phyloP scores from a whole-genome alignment of 352 stramenopile species.

The Blastocystis sp. region DNA sequence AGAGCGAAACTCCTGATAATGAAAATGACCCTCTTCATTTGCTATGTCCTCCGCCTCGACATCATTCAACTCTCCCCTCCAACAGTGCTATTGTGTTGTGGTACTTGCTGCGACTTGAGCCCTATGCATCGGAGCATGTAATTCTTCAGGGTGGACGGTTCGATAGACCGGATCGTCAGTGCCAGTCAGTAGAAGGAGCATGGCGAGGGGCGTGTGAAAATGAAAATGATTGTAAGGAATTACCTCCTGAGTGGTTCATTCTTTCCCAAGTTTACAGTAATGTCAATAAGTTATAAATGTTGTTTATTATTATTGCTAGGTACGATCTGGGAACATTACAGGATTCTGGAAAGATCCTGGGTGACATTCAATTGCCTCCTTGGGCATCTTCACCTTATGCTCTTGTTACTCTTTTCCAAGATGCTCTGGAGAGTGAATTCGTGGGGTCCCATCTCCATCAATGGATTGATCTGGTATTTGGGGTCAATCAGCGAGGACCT shows the following conservation, averaged over 20 bases:
- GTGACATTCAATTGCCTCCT: conserved; percentile 88
- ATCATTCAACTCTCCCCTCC: conserved; percentile 95
- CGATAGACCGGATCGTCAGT: conserved; percentile 72
- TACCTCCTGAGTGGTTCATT: conserved; percentile 77
- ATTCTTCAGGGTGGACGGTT: conserved; percentile 69
- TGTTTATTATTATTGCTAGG: neutral
- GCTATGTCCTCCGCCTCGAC: conserved; percentile 80
- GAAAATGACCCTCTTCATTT: conserved; percentile 86
- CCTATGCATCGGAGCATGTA: conserved; percentile 72
- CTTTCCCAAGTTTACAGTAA: conserved; percentile 78
- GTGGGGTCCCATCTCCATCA: conserved; percentile 91
- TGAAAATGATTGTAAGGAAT: conserved; percentile 72
- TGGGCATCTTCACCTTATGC: conserved; percentile 87
- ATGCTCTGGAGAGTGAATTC: conserved; percentile 93
- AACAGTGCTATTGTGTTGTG: conserved; percentile 90
- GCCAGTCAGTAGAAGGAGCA: conserved; percentile 67
- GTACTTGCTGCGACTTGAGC: conserved; percentile 87
- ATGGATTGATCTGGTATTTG: conserved; percentile 99
- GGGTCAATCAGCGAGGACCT: conserved; percentile 85
- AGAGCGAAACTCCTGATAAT: conserved; percentile 66
- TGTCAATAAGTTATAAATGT: conserved; percentile 68
- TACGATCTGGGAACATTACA: conserved; percentile 78
- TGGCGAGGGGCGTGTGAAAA: conserved; percentile 69
- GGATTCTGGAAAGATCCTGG: conserved; percentile 71
- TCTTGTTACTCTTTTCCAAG: conserved; percentile 88